Evolutionary conservation across 2,329 filamentous ascomycete species (phyloP), one percentile per base, ranked within the genome.

Genomic region (Exophiala oligosperma): DNA sequence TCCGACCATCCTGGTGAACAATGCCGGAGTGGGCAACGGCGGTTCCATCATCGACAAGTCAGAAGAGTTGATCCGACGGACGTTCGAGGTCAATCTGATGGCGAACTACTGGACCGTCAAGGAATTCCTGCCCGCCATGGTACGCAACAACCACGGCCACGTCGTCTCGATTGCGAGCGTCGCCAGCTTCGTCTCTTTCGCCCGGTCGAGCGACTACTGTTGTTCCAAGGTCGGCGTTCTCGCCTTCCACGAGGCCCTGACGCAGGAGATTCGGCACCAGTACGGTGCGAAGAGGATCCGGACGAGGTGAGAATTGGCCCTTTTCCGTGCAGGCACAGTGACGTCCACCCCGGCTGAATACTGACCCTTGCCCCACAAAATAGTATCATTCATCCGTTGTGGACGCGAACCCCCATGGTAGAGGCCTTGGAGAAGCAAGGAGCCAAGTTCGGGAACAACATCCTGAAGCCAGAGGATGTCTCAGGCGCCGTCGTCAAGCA

Each of bases 51-150:
- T 83, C 1, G 71, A 77, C 7, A 12, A 17, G 28, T 6, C 28
- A 9, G 1, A 74, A 76, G 49, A 71, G 71, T 5, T 76, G 79
- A 61, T 66, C 69, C 21, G 70, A 75, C 24, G 74, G 66, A 88
- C 86, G 48, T 90, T 90, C 70, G 84, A 85, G 55, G 84, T 91
- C 64, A 91, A 91, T 73, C 77, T 84, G 0, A 70, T 91, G 32
- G 77, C 85, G 2, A 87, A 87, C 72, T 89, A 84, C 76, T 86
- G 80, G 77, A 79, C 84, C 11, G 73, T 80, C 2, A 81, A 84
- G 67, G 81, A 85, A 56, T 90, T 91, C 72, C 74, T 91, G 1
- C 88, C 88, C 0, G 69, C 74, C 63, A 88, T 91, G 80, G 72
- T 87, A 49, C 69, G 72, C 4, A 68, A 68, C 11, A 85, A 90